Conservation (phyloP, 2,329 filamentous ascomycete genomes). For the Fusarium sp. region DNA sequence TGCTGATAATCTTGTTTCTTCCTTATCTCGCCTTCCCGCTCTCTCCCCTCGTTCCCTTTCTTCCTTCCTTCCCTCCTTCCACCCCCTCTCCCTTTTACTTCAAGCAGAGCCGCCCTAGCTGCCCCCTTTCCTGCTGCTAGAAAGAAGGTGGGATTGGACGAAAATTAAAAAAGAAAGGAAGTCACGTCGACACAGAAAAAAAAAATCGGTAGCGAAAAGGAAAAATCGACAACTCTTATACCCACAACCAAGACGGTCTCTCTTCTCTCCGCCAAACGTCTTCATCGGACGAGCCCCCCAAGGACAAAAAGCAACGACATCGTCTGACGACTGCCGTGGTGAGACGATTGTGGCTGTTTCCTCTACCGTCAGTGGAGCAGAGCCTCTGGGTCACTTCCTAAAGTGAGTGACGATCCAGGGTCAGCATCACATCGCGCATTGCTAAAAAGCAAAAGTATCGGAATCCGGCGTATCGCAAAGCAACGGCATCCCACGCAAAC, state of each 20-base stretch:
- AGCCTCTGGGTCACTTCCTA: slow-evolving; percentile 29
- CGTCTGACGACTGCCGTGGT: slow-evolving; percentile 37
- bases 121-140: slow-evolving; percentile 1
- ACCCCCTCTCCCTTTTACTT: slow-evolving; percentile 9
- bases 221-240: slow-evolving; percentile 31
- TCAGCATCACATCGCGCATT: slow-evolving; percentile 41
- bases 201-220: slow-evolving; percentile 21
- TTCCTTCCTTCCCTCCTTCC: slow-evolving; percentile 1
- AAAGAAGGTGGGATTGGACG: slow-evolving; percentile 22
- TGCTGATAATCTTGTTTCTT: slow-evolving; percentile 38
- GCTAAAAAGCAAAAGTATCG: slow-evolving; percentile 45
- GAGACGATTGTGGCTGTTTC: slow-evolving; percentile 42
- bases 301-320: slow-evolving; percentile 43
- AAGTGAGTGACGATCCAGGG: slow-evolving; percentile 42
- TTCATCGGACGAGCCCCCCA: slow-evolving; percentile 36
- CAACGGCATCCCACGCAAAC: slow-evolving; percentile 25
- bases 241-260: slow-evolving; percentile 16
- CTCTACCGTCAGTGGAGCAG: slow-evolving; percentile 35
- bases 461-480: slow-evolving; percentile 39
- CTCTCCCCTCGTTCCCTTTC: slow-evolving; percentile 9
- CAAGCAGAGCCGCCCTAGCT: slow-evolving; percentile 4
- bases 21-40: slow-evolving; percentile 28
- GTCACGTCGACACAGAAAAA: slow-evolving; percentile 10
- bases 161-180: slow-evolving; percentile 29
- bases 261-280: slow-evolving; percentile 25